phyloP scores from a whole-genome alignment of 208 protist genomes.

The Vickermania spadyakhi region DNA sequence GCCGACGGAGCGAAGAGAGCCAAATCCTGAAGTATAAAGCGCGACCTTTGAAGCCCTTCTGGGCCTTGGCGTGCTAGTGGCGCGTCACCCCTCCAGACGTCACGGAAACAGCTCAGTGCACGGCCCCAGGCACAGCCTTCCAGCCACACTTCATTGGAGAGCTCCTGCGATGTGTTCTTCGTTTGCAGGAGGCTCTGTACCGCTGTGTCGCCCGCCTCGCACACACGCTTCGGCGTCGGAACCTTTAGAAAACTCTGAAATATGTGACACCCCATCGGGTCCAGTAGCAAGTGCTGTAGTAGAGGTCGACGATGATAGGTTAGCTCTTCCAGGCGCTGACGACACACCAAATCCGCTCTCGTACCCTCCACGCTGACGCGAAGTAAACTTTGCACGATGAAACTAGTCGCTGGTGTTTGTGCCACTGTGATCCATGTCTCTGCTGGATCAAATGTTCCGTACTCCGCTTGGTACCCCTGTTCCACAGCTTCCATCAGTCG shows the following conservation, averaged over 20 bases:
- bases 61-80: constrained; percentile 37
- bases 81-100: too few species aligned
- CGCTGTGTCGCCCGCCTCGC: constrained; percentile 32
- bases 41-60: constrained; percentile 28
- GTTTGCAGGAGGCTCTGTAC: too few species aligned
- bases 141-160: too few species aligned
- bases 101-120: too few species aligned
- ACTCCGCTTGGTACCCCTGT: constrained; percentile 36
- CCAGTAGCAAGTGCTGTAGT: constrained; percentile 46
- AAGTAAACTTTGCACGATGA: constrained; percentile 79
- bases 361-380: constrained; percentile 48
- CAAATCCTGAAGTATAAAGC: constrained; percentile 73
- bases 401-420: constrained; percentile 52
- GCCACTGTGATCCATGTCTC: constrained; percentile 72
- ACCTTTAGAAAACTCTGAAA: constrained; percentile 81
- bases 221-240: constrained; percentile 23
- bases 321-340: constrained; percentile 38
- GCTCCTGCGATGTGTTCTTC: too few species aligned
- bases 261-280: constrained; percentile 64
- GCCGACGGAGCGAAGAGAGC: constrained; percentile 66
- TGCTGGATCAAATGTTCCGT: constrained; percentile 10
- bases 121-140: constrained; percentile 46
- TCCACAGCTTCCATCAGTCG: constrained; percentile 43
- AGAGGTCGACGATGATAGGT: constrained; percentile 32
- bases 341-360: constrained; percentile 29